Evolutionary conservation across 371 early-diverging fungal species (phyloP).

Genomic region (Hamiltosporidium magnivora): DNA sequence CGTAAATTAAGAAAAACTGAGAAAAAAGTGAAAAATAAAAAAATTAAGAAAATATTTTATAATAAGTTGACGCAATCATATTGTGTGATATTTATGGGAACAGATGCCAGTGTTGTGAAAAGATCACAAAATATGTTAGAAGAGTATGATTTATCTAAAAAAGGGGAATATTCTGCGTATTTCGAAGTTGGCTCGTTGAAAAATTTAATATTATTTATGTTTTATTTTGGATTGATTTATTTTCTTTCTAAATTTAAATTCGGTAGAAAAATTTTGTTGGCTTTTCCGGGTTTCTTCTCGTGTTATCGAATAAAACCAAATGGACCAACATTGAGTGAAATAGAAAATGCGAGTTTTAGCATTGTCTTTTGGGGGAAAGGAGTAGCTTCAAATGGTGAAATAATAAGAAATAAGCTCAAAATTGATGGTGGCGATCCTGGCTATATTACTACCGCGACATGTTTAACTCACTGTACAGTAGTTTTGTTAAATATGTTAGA

Average conservation of each 20-base stretch:
- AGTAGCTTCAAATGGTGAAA: constrained; percentile 7
- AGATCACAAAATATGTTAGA: constrained; percentile 24
- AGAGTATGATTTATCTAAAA: neutral
- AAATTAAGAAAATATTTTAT: constrained; percentile 14
- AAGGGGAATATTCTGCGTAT: constrained; percentile 24
- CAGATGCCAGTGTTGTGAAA: constrained; percentile 48
- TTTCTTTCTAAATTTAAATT: constrained; percentile 15
- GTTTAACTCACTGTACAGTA: constrained; percentile 29
- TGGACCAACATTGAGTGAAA: constrained; percentile 27
- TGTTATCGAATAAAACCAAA: constrained; percentile 36
- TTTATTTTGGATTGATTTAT: constrained; percentile 19
- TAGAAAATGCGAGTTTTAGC: constrained; percentile 37
- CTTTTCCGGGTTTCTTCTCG: constrained; percentile 26
- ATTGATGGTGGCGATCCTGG: constrained; percentile 56
- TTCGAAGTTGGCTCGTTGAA: constrained; percentile 21
- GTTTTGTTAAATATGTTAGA: constrained; percentile 7
- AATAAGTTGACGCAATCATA: constrained; percentile 22
- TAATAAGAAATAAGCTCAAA: constrained; percentile 12
- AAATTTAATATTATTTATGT: constrained; percentile 12
- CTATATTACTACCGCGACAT: constrained; percentile 49
- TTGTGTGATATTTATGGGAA: constrained; percentile 46
- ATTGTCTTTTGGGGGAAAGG: constrained; percentile 36
- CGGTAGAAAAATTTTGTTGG: constrained; percentile 16
- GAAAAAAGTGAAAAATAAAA: neutral
- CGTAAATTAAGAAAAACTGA: constrained; percentile 6